Percentiles rank a stretch among this genome's conserved stretches.
Evolutionary conservation across 2,329 filamentous ascomycete genomes (phyloP).

Genomic region (Lachnellula arida): DNA sequence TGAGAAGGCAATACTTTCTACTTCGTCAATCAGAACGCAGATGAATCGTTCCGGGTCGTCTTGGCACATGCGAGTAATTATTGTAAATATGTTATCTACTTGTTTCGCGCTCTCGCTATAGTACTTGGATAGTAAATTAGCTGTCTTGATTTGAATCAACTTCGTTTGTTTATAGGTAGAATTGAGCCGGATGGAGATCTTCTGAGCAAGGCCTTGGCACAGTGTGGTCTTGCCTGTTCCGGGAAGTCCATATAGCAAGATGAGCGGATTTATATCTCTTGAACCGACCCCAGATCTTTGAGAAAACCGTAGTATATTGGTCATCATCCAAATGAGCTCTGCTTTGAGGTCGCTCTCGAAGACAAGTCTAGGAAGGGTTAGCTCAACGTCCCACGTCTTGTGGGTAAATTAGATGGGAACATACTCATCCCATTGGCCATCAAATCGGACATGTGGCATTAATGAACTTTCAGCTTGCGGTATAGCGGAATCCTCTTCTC

Average conservation of each 20-base stretch:
- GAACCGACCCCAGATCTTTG: slow-evolving; percentile 57
- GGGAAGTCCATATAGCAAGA: slow-evolving; percentile 85
- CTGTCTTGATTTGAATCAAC: slow-evolving; percentile 42
- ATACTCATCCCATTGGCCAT: slow-evolving; percentile 27
- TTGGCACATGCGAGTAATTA: slow-evolving; percentile 30
- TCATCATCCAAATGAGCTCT: slow-evolving; percentile 27
- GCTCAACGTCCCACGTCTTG: background rate
- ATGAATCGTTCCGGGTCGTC: slow-evolving; percentile 21
- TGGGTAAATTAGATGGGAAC: background rate
- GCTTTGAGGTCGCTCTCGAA: slow-evolving; percentile 29
- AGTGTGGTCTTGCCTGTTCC: slow-evolving; percentile 92
- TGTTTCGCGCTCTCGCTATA: slow-evolving; percentile 44
- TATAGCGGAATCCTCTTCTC: slow-evolving; percentile 9
- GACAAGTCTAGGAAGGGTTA: slow-evolving; percentile 22
- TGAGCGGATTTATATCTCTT: slow-evolving; percentile 88
- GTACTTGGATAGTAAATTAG: slow-evolving; percentile 42
- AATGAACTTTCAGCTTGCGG: slow-evolving; percentile 21
- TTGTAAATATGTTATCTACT: slow-evolving; percentile 39
- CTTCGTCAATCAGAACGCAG: slow-evolving; percentile 33
- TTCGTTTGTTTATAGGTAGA: slow-evolving; percentile 33
- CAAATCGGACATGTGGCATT: slow-evolving; percentile 25
- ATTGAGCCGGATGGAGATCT: slow-evolving; percentile 42
- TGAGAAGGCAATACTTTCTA: slow-evolving; percentile 31
- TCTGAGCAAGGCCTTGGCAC: slow-evolving; percentile 85
- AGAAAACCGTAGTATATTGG: slow-evolving; percentile 28